phyloP scores from a whole-genome alignment of 345 rosid genomes.

The Sisymbrium irio region DNA sequence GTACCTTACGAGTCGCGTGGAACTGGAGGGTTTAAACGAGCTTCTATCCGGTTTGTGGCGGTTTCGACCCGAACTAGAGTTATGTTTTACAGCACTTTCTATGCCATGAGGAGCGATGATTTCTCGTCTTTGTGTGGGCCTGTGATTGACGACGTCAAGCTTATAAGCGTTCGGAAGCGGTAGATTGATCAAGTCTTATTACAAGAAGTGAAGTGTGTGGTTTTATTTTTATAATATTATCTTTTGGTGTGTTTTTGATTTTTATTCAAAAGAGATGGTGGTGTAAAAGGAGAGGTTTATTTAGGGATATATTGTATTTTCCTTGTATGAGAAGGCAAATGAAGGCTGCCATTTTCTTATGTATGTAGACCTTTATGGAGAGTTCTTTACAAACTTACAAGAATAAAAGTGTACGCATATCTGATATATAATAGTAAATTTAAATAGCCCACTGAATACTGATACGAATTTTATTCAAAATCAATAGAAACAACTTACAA shows the following conservation, averaged over 20 bases:
- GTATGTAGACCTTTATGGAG: conserved; percentile 11
- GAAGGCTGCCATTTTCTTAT: conserved; percentile 13
- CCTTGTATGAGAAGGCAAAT: conserved; percentile 31
- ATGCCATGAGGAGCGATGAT: conserved; percentile 69
- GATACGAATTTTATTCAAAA: too few species aligned
- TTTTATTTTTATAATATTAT: neutral
- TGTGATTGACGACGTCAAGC: conserved; percentile 68
- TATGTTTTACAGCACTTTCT: conserved; percentile 71
- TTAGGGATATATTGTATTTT: conserved; percentile 25
- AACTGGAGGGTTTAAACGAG: conserved; percentile 71
- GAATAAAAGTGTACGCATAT: neutral
- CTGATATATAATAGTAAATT: neutral
- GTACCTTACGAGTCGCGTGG: conserved; percentile 69
- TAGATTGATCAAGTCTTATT: conserved; percentile 15
- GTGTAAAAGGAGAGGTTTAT: neutral
- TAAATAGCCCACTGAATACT: neutral
- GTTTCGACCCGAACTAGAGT: conserved; percentile 50
- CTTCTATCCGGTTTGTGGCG: conserved; percentile 53
- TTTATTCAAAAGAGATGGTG: neutral
- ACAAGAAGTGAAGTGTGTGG: conserved; percentile 16
- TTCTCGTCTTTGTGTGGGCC: conserved; percentile 86
- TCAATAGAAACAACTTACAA: too few species aligned
- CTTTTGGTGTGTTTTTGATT: conserved; percentile 21
- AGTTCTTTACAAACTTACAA: conserved; percentile 15
- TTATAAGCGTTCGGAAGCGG: conserved; percentile 45